Evolutionary conservation across 2,329 filamentous ascomycete genomes (phyloP), one percentile per base, ranked within the genome.

Genomic region (Colletotrichum spaethianum): DNA sequence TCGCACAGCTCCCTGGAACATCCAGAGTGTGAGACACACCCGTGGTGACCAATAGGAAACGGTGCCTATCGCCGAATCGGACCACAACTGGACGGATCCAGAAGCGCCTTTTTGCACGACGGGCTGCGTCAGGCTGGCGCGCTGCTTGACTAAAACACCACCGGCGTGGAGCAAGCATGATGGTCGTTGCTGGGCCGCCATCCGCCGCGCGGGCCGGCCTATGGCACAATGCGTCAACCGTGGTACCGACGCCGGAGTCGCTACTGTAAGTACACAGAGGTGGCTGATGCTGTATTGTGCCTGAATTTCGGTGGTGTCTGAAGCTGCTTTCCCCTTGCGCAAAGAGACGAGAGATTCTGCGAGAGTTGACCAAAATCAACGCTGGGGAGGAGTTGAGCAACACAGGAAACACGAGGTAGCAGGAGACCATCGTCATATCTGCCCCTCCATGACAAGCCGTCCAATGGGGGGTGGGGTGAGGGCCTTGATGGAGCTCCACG

Each of bases 1-100:
- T 74, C 71, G 71, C 73, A 73, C 53, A 56, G 73, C 63, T 71
- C 63, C 63, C 73, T 74, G 73, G 70, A 72, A 74, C 73, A 67
- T 56, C 33, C 63, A 66, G 59, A 73, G 73, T 74, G 67, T 74
- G 73, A 73, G 73, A 72, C 67, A 68, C 64, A 71, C 55, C 31
- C 28, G 33, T 60, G 59, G 55, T 56, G 60, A 55, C 73, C 73
- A 74, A 73, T 74, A 46, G 71, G 67, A 63, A 56, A 52, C 20
- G 53, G 59, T 73, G 63, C 63, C 67, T 73, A 70, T 71, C 63
- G 67, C 73, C 71, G 73, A 73, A 73, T 72, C 71, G 73, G 71
- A 73, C 73, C 73, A 72, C 67, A 70, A 73, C 62, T 53, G 69
- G 69, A 63, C 65, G 69, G 69, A 64, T 64, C 69, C 70, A 72